Evolutionary conservation across 1,284 basidiomycete species (phyloP), one percentile per base, ranked within the genome.

Genomic region (Mrakiaceae sp.): DNA sequence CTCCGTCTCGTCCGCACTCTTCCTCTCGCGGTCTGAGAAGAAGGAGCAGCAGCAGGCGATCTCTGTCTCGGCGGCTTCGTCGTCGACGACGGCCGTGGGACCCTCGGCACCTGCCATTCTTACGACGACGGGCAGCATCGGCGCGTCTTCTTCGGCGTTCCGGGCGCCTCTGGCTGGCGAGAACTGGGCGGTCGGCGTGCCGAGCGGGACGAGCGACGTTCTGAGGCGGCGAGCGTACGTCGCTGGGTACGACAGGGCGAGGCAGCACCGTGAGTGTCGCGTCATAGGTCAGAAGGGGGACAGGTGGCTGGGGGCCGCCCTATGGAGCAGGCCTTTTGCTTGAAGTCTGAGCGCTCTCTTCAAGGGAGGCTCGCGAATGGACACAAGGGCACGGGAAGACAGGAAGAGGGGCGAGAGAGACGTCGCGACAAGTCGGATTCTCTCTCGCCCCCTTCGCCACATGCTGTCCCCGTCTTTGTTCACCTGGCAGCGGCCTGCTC

Each of bases 231-330:
- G 53, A n/a, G 48, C 43, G 8, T 66, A 66, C 50, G 58, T 89
- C 40, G 85, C 90, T 4, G 89, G 84, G 3, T 98, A 98, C 75
- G 95, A 99, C 74, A 82, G 96, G 60, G 81, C 90, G 10, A 78
- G 94, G 66, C 81, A 90, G 40, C 94, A 98, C 78, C 93, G 65
- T 66, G 12, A 16, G 63, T 64, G 3, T 27, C 47, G 4, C 44
- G 10, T 62, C 47, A 27, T 27, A 27, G 27, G 27, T 27, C 27
- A 27, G 27, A 27, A 27, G 27, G 27, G 27, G 27, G 27, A 27
- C 27, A 27, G 27, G 27, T 27, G 27, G 27, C 27, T 27, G 27
- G 27, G 27, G 27, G 27, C 27, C 27, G 27, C 27, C 27, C 27
- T 27, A 1, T 27, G 27, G 27, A 27, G 27, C 27, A 27, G 27